phyloP scores from a whole-genome alignment of 23 red algal species.

The Chondrus crispus region DNA sequence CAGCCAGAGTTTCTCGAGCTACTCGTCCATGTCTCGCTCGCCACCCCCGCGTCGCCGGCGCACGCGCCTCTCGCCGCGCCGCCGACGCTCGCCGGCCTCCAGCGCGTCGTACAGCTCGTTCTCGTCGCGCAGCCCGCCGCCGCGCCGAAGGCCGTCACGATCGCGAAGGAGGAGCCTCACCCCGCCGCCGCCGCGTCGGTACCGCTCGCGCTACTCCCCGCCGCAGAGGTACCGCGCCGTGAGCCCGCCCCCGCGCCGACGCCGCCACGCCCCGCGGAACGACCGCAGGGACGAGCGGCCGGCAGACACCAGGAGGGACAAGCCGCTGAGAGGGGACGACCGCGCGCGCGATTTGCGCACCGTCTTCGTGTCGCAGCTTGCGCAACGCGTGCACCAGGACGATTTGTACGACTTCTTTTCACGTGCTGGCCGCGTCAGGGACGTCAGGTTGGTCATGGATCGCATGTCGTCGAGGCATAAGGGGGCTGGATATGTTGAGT shows the following conservation, averaged over 20 bases:
- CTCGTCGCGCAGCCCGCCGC: neutral
- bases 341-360: conserved; percentile 18
- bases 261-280: too few relatives aligned
- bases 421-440: conserved; percentile 60
- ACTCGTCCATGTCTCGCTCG: too few relatives aligned
- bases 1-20: too few relatives aligned
- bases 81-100: too few relatives aligned
- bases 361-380: conserved; percentile 75
- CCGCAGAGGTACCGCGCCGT: neutral
- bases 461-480: conserved; percentile 50
- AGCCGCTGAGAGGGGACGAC: neutral
- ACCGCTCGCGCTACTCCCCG: neutral
- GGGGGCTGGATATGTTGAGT: conserved; percentile 77
- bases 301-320: neutral
- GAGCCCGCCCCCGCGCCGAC: neutral
- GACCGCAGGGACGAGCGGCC: too few relatives aligned
- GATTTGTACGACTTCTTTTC: conserved; percentile 62
- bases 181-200: conserved; percentile 1
- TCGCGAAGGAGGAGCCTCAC: neutral
- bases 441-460: conserved; percentile 68
- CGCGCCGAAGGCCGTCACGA: neutral
- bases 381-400: conserved; percentile 30
- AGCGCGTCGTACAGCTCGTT: neutral
- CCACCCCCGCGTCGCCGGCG: neutral
- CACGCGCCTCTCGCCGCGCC: neutral